A percentile compares a stretch with the other conserved stretches of the same genome.
Conservation (phyloP, 345 rosid genomes). For the Eucalyptus guilfoylei region DNA sequence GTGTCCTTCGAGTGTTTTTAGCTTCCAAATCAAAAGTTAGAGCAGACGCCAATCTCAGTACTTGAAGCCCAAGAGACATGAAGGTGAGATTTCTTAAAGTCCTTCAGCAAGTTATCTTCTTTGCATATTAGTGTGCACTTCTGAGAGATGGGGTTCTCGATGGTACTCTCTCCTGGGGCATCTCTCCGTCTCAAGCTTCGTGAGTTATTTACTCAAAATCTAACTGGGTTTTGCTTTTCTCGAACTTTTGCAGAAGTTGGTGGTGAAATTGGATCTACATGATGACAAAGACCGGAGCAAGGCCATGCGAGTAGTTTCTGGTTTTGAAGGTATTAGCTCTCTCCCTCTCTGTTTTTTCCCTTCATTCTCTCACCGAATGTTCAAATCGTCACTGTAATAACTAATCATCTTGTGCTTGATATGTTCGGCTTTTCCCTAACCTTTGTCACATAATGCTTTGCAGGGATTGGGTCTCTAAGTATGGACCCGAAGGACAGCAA, state of each 20-base stretch:
- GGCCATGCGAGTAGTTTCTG: not conserved
- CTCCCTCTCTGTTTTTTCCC: not conserved
- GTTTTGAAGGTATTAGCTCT: not conserved
- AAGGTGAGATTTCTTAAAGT: not conserved
- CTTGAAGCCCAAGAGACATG: not conserved
- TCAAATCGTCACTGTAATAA: not conserved
- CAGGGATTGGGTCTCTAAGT: not conserved
- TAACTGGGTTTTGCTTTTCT: not conserved
- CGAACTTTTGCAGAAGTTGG: not conserved
- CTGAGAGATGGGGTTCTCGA: not conserved
- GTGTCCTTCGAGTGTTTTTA: not conserved
- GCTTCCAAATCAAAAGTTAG: not conserved
- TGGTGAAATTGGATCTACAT: not conserved
- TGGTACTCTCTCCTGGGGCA: not conserved
- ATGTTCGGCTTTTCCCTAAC: not conserved
- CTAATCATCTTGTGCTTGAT: not conserved
- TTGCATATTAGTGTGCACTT: not conserved
- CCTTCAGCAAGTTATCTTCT: not conserved
- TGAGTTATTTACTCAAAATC: not conserved
- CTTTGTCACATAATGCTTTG: not conserved
- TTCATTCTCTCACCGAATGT: not conserved
- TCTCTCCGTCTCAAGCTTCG: not conserved
- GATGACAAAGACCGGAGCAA: not conserved
- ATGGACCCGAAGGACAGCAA: not conserved
- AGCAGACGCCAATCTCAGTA: not conserved